Evolutionary conservation across 2,329 filamentous ascomycete genomes (phyloP).

Genomic region (Fusarium longipes): DNA sequence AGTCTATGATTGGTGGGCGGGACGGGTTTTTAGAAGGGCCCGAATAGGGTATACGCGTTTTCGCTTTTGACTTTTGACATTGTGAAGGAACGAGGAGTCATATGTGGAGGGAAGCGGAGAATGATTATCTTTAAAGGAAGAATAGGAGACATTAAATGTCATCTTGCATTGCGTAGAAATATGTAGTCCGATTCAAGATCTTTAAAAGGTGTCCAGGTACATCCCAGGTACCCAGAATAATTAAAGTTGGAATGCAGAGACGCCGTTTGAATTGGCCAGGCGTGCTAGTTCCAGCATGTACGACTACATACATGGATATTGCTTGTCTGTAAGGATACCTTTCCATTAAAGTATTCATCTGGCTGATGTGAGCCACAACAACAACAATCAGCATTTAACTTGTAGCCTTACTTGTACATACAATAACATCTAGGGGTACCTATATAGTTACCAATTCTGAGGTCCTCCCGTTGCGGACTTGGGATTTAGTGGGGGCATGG

Average conservation of each 20-base stretch:
- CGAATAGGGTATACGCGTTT: conserved; percentile 30
- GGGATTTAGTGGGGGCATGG: conserved; percentile 15
- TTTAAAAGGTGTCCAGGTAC: neutral
- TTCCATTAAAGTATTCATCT: neutral
- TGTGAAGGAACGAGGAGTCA: conserved; percentile 1
- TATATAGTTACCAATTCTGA: conserved; percentile 1
- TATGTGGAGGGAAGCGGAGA: conserved; percentile 11
- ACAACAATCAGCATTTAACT: neutral
- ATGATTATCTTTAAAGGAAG: neutral
- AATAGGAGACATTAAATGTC: neutral
- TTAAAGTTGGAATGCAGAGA: conserved; percentile 4
- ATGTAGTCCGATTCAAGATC: neutral
- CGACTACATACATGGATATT: neutral
- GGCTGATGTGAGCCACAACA: conserved; percentile 39
- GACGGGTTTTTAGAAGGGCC: conserved; percentile 23
- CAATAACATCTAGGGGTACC: conserved; percentile 16
- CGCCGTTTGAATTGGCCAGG: conserved; percentile 12
- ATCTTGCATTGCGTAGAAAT: neutral
- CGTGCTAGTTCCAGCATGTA: neutral
- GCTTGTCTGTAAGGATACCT: neutral
- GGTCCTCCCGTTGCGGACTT: conserved; percentile 19
- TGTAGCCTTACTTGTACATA: neutral
- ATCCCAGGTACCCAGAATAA: neutral
- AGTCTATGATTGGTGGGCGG: conserved; percentile 23
- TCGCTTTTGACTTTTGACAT: conserved; percentile 12